Percentiles rank a stretch among this genome's conserved stretches.
Conservation (phyloP, 352 stramenopile genomes). For the Globisporangium abappressorium region DNA sequence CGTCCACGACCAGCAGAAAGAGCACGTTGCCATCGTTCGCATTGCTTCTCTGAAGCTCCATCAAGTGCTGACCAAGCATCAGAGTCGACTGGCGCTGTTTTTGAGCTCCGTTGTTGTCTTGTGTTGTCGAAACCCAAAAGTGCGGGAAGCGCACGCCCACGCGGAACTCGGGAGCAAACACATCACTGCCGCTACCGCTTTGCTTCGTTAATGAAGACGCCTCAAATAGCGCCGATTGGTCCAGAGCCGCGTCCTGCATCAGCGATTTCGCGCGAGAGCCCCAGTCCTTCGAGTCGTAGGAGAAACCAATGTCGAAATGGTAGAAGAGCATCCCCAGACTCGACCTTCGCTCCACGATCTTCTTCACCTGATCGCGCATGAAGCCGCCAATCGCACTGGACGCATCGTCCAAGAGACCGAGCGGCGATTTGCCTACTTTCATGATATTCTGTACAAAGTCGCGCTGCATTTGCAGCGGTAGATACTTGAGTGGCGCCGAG, state of each 20-base stretch:
- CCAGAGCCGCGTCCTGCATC: slow-evolving; percentile 56
- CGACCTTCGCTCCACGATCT: slow-evolving; percentile 51
- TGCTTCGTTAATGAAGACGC: slow-evolving; percentile 1
- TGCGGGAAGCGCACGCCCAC: slow-evolving; percentile 69
- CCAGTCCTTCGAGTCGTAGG: slow-evolving; percentile 58
- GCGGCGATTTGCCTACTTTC: slow-evolving; percentile 59
- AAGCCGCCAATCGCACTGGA: slow-evolving; percentile 47
- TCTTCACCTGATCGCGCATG: slow-evolving; percentile 54
- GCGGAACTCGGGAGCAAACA: slow-evolving; percentile 46
- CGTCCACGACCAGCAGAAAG: slow-evolving; percentile 56
- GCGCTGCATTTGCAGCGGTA: slow-evolving; percentile 51
- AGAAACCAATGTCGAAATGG: slow-evolving; percentile 84
- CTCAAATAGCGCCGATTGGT: slow-evolving; percentile 49
- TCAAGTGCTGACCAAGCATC: slow-evolving; percentile 28
- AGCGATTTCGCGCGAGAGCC: slow-evolving; percentile 39
- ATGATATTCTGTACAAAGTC: slow-evolving; percentile 69
- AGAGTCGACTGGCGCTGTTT: slow-evolving; percentile 44
- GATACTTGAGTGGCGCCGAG: slow-evolving; percentile 51
- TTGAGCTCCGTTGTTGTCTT: not conserved
- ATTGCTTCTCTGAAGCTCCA: slow-evolving; percentile 17
- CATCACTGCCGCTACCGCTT: slow-evolving; percentile 16
- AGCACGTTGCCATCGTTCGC: slow-evolving; percentile 28
- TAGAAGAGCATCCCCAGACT: slow-evolving; percentile 86
- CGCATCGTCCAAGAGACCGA: slow-evolving; percentile 47
- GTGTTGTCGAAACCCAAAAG: slow-evolving; percentile 40